Evolutionary conservation across 2,329 filamentous ascomycete genomes (phyloP).

Genomic region (Colletotrichum sp.): DNA sequence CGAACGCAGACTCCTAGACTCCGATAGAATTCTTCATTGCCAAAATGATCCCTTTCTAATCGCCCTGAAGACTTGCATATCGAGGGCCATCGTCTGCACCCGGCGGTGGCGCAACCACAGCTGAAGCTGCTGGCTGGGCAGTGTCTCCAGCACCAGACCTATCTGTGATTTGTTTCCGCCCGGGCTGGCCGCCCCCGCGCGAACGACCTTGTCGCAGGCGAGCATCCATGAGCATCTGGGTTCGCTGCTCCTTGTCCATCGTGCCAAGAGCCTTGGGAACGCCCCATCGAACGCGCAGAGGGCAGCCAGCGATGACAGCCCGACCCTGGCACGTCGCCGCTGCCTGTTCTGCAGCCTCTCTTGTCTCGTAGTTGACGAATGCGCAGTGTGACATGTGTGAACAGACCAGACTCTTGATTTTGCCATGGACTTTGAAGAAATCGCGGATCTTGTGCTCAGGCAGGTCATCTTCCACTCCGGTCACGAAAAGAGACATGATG

Average conservation of each 20-base stretch:
- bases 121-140: constrained; percentile 24
- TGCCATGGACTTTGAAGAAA: constrained; percentile 88
- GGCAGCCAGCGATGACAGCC: constrained; percentile 89
- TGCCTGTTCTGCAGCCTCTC: constrained; percentile 85
- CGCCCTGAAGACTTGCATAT: constrained; percentile 85
- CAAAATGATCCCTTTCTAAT: constrained; percentile 53
- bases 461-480: constrained; percentile 93
- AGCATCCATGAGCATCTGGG: constrained; percentile 81
- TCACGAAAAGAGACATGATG: constrained; percentile 93
- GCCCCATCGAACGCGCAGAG: constrained; percentile 89
- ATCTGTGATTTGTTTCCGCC: constrained; percentile 10
- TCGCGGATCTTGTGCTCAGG: constrained; percentile 90
- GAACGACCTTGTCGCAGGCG: constrained; percentile 44
- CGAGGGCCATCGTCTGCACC: constrained; percentile 75
- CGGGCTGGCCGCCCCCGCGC: constrained; percentile 23
- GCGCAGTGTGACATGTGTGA: constrained; percentile 98
- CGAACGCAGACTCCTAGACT: constrained; percentile 1
- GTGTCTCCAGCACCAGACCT: neutral
- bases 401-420: constrained; percentile 91
- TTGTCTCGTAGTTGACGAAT: constrained; percentile 91
- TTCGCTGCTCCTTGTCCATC: constrained; percentile 85
- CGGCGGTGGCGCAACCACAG: constrained; percentile 75
- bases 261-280: constrained; percentile 90
- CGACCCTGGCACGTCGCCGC: constrained; percentile 85
- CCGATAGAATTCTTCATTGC: neutral